These are phyloP conservation scores for Firmiana major DNA, from an alignment of 345 rosid genomes.

Conservation along the genomic window DNA sequence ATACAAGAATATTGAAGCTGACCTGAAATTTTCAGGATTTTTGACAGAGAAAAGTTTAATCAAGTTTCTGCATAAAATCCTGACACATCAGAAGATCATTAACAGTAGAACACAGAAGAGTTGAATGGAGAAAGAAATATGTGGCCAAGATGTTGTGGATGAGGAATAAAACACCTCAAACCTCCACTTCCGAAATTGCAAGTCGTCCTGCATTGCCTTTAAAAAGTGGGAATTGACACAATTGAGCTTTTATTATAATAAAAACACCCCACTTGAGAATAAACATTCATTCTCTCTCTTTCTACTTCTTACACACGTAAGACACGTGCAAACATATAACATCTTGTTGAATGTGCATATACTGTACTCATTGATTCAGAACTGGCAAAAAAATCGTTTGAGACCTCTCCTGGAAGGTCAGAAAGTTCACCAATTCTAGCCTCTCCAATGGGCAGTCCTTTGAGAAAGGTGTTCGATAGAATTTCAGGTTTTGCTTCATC, in stretches of 20 bases:
- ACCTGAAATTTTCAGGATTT: neutral
- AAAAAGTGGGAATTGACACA: slow-evolving; percentile 43
- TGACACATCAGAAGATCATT: neutral
- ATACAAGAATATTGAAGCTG: neutral
- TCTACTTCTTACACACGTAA: neutral
- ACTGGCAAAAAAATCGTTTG: slow-evolving; percentile 21
- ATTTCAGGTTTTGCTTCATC: slow-evolving; percentile 45
- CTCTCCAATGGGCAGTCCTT: slow-evolving; percentile 27
- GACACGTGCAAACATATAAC: neutral
- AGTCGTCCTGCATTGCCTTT: neutral
- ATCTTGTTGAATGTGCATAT: neutral
- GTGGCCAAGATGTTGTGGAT: neutral
- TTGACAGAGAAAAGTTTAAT: neutral
- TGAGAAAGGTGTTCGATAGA: slow-evolving; percentile 44
- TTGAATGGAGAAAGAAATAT: neutral
- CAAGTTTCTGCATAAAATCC: neutral
- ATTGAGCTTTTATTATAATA: slow-evolving; percentile 29
- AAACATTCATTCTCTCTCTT: slow-evolving; percentile 2
- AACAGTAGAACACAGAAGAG: neutral
- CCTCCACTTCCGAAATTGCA: slow-evolving; percentile 9
- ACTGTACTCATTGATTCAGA: neutral
- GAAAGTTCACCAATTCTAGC: slow-evolving; percentile 21
- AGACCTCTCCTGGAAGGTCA: slow-evolving; percentile 25
- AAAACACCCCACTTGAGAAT: slow-evolving; percentile 21
- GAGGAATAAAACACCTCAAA: slow-evolving; percentile 9